phyloP scores from a whole-genome alignment of 257 asterid genomes.

The Ocimum tenuiflorum region DNA sequence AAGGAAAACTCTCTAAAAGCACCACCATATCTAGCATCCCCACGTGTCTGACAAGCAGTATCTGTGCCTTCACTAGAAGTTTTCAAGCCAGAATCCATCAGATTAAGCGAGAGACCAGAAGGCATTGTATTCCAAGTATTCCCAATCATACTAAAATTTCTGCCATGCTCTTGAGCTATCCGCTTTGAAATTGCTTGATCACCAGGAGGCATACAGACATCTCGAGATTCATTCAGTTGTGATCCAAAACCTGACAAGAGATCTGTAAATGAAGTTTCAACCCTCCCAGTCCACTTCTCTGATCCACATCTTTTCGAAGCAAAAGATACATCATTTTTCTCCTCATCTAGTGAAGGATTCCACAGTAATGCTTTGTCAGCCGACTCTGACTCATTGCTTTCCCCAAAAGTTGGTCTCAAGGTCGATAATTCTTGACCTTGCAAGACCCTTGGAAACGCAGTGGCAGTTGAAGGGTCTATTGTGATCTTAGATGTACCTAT shows the following conservation, averaged over 20 bases:
- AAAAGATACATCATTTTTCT: constrained; percentile 38
- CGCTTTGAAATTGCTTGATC: constrained; percentile 38
- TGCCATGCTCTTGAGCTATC: constrained; percentile 43
- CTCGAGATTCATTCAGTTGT: constrained; percentile 32
- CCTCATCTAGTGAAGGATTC: constrained; percentile 54
- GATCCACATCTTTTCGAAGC: constrained; percentile 49
- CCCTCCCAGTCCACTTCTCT: constrained; percentile 61
- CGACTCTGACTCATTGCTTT: constrained; percentile 60
- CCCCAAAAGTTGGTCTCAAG: constrained; percentile 65
- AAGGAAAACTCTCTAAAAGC: constrained; percentile 41
- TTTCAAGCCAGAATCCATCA: constrained; percentile 51
- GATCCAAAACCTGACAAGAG: constrained; percentile 72
- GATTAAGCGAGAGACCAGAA: constrained; percentile 56
- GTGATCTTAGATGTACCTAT: constrained; percentile 50
- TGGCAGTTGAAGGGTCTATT: constrained; percentile 56
- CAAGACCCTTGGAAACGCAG: constrained; percentile 78
- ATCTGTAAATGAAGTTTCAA: constrained; percentile 67
- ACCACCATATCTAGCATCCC: constrained; percentile 42
- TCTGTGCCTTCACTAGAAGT: constrained; percentile 32
- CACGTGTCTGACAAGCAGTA: constrained; percentile 37
- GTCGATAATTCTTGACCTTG: constrained; percentile 88
- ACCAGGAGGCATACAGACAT: constrained; percentile 30
- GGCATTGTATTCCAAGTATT: constrained; percentile 52
- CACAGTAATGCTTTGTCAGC: constrained; percentile 52
- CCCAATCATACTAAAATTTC: constrained; percentile 41